Base-by-base conservation (phyloP, 163 green algal genomes). In the Scenedesmus sp. region DNA sequence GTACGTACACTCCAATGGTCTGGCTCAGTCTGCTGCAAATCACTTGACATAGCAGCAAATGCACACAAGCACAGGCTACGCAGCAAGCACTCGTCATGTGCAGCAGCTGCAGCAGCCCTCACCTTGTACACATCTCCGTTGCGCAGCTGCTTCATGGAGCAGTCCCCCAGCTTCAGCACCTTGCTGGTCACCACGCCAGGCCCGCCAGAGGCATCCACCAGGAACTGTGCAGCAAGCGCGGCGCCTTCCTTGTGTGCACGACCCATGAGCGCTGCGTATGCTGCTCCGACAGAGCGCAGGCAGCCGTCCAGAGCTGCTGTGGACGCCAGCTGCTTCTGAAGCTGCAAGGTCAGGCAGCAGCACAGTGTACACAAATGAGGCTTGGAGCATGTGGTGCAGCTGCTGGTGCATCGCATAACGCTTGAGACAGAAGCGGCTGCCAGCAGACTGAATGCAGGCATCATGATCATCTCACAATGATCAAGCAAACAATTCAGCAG, bases 61-160 rank as follows among this genome's bases (percentile, higher is more conserved):
- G 20, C 56, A 79, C 46, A 79, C 57, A 89, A 70, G 62, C 62
- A 15, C 62, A 20, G 13, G 62, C 62, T 70, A 70, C 62, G 13
- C 62, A 88, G 34, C 34, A 46, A 46, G 34, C 34, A 46, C 34
- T 46, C 34, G 34, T 46, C 34, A 46, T 46, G 34, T 46, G 34
- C 34, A 46, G 34, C 34, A 46, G 34, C 34, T 46, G 34, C 34
- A 46, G 34, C 34, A 46, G 34, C 34, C 10, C 89, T 10, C 82
- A 96, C 94, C 92, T 96, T 96, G 94, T 97, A 97, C 7, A 97
- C 88, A 86, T 97, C 96, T 0, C 96, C 96, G 62, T 97, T 97
- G 18, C 93, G 91, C 77, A 97, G 92, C 90, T 94, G 92, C 76
- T 96, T 95, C 34, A 96, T 94, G 60, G 96, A 93, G 84, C 90